A percentile compares a stretch with the other conserved stretches of the same genome.
These are phyloP conservation scores for Russula brevipes DNA, from an alignment of 768 basidiomycete species.

Conservation along the genomic window DNA sequence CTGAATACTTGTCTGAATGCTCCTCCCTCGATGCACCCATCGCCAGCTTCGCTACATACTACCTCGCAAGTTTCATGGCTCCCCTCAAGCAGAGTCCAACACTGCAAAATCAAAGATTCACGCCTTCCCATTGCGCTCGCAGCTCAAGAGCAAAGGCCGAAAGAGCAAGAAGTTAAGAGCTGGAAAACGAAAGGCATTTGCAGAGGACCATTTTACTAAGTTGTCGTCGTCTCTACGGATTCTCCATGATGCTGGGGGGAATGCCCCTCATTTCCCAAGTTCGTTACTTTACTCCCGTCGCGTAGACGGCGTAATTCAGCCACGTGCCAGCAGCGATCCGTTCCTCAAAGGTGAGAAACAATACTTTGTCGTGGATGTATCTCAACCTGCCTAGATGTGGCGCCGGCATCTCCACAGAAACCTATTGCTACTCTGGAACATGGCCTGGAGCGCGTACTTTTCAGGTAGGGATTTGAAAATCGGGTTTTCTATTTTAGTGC, in stretches of 20 bases:
- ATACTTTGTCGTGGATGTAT: background rate
- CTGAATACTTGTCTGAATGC: background rate
- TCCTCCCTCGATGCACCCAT: slow-evolving; percentile 11
- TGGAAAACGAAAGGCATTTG: background rate
- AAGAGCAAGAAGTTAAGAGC: background rate
- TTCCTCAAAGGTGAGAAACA: slow-evolving; percentile 22
- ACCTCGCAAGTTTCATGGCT: background rate
- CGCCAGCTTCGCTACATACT: background rate
- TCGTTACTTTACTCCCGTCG: slow-evolving; percentile 19
- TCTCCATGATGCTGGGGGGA: background rate
- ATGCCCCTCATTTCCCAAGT: background rate
- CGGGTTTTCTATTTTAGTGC: background rate
- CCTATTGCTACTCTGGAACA: slow-evolving; percentile 62
- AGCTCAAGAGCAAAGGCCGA: background rate
- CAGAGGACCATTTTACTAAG: background rate
- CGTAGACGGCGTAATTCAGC: slow-evolving; percentile 26
- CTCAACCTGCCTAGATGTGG: slow-evolving; percentile 37
- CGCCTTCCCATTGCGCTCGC: background rate
- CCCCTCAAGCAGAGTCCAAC: background rate
- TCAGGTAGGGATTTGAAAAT: slow-evolving; percentile 50
- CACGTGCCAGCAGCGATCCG: slow-evolving; percentile 6
- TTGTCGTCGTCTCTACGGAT: background rate
- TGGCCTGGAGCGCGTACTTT: slow-evolving; percentile 63
- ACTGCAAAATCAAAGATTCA: background rate
- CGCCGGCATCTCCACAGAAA: slow-evolving; percentile 40